Conservation (phyloP, 2,329 filamentous ascomycete species). For the Apiospora marii region DNA sequence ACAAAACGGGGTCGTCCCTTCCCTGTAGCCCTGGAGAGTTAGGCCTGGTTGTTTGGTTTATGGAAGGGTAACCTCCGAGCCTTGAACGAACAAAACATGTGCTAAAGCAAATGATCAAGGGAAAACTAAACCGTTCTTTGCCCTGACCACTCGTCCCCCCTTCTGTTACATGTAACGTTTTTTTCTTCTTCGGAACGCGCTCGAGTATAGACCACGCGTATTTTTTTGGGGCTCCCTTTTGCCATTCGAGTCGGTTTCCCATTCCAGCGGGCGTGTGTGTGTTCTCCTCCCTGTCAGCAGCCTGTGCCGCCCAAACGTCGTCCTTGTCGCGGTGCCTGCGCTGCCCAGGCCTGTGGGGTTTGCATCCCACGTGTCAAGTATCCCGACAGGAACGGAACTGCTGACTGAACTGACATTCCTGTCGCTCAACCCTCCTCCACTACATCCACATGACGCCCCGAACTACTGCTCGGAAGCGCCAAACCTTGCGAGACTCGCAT, state of each 20-base stretch:
- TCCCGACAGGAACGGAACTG: constrained; percentile 8
- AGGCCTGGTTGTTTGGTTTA: constrained; percentile 1
- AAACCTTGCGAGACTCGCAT: constrained; percentile 54
- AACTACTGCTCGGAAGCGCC: constrained; percentile 52
- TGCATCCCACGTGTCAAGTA: constrained; percentile 18
- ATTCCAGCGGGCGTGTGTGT: background rate
- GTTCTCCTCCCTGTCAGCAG: background rate
- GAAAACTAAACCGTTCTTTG: constrained; percentile 11
- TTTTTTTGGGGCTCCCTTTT: background rate
- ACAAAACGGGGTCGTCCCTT: constrained; percentile 12
- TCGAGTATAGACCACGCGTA: background rate
- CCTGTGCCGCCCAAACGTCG: background rate
- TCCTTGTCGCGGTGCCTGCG: constrained; percentile 10
- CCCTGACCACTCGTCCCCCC: constrained; percentile 5
- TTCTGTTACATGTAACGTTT: constrained; percentile 17
- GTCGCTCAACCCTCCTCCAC: constrained; percentile 40
- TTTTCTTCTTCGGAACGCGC: background rate
- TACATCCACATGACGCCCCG: constrained; percentile 48
- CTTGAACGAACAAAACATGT: constrained; percentile 20
- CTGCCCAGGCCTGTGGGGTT: constrained; percentile 8
- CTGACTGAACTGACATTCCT: constrained; percentile 16
- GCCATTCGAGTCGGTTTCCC: background rate
- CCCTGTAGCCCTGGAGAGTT: background rate
- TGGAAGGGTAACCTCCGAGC: constrained; percentile 18
- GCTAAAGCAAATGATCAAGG: constrained; percentile 10